Evolutionary conservation across 805 yeast species (phyloP).

Genomic region (Schizosaccharomyces pombe): ASM294v3 CU329670.1:2159501-2160000

Average conservation of each 20-base stretch:
- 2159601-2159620: conserved; percentile 75
- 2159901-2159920: conserved; percentile 87
- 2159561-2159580: conserved; percentile 82
- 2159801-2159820: conserved; percentile 71
- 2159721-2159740: conserved; percentile 46
- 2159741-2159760: conserved; percentile 45
- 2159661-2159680: conserved; percentile 67
- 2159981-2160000: no score
- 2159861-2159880: conserved; percentile 47
- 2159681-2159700: conserved; percentile 80
- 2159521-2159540: conserved; percentile 87
- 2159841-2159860: conserved; percentile 29
- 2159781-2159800: conserved; percentile 86
- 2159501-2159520: conserved; percentile 93
- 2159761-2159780: conserved; percentile 85
- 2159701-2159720: conserved; percentile 56
- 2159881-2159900: conserved; percentile 53
- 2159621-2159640: conserved; percentile 61
- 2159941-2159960: conserved; percentile 9
- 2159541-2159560: conserved; percentile 78
- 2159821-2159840: conserved; percentile 34
- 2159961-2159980: no score
- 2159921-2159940: conserved; percentile 60
- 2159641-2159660: conserved; percentile 78
- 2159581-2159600: conserved; percentile 68